Evolutionary conservation across 2,329 filamentous ascomycete genomes (phyloP).

Genomic region (Stylonectria norvegica): DNA sequence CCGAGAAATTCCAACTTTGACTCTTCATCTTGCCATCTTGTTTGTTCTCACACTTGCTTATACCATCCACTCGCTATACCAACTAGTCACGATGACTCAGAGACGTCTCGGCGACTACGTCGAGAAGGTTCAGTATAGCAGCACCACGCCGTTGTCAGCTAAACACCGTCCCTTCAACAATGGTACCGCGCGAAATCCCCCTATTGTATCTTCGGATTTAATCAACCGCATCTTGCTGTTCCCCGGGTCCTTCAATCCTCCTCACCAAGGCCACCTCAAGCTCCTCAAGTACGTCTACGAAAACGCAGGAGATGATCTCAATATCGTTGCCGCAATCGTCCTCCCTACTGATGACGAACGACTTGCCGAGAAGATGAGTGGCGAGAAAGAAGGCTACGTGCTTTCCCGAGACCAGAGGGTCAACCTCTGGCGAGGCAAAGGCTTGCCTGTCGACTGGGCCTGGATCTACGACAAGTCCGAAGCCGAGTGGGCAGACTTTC

Average conservation of each 20-base stretch:
- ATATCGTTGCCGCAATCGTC: conserved; percentile 32
- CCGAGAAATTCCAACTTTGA: too few relatives aligned
- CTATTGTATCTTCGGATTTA: conserved; percentile 6
- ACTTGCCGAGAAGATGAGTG: conserved; percentile 21
- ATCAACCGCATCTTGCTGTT: conserved; percentile 33
- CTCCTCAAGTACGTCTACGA: conserved; percentile 30
- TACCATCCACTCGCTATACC: too few relatives aligned
- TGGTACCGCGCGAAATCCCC: neutral
- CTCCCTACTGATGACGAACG: conserved; percentile 24
- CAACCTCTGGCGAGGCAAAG: conserved; percentile 24
- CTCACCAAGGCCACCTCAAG: conserved; percentile 33
- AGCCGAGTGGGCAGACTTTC: conserved; percentile 14
- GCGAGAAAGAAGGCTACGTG: conserved; percentile 6
- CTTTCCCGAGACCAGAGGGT: conserved; percentile 22
- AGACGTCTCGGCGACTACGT: conserved; percentile 14
- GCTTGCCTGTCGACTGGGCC: conserved; percentile 17
- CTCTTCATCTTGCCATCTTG: too few relatives aligned
- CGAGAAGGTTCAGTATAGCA: conserved; percentile 9
- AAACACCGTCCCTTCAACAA: conserved; percentile 18
- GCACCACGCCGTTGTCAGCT: neutral
- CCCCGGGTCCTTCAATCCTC: conserved; percentile 38
- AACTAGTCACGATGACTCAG: too few relatives aligned
- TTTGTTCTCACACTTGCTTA: too few relatives aligned
- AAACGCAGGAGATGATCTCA: conserved; percentile 26
- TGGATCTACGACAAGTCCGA: conserved; percentile 25